Conservation (phyloP, 371 early-diverging fungal genomes). For the Mortierella sp. region DNA sequence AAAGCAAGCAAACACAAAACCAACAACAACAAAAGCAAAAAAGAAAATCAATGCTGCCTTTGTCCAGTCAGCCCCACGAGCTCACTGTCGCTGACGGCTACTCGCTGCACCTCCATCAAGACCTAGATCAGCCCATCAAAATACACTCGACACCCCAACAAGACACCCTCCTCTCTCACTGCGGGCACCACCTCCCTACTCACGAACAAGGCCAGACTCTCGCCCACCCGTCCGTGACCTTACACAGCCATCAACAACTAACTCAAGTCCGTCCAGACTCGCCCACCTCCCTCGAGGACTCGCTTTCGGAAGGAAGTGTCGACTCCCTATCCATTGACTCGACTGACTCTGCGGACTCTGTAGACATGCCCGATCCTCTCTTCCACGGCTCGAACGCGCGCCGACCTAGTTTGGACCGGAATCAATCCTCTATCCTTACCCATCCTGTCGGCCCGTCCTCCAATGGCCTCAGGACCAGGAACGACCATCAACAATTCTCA, state of each 20-base stretch:
- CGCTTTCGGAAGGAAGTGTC: constrained; percentile 33
- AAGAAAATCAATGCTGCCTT: constrained; percentile 8
- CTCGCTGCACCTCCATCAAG: background rate
- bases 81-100: background rate
- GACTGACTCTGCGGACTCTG: constrained; percentile 25
- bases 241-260: constrained; percentile 9
- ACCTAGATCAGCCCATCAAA: background rate
- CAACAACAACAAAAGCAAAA: background rate
- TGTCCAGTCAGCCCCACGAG: background rate
- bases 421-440: constrained; percentile 11
- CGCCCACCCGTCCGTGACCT: constrained; percentile 17
- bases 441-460: constrained; percentile 1
- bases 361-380: background rate
- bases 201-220: constrained; percentile 27
- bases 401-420: constrained; percentile 9
- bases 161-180: background rate
- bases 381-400: background rate
- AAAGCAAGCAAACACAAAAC: background rate
- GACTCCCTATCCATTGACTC: constrained; percentile 35
- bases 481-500: background rate
- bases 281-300: constrained; percentile 53
- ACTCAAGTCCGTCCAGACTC: constrained; percentile 34
- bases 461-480: constrained; percentile 9
- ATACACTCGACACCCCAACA: background rate
- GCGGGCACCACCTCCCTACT: background rate